phyloP scores from a whole-genome alignment of 2,329 filamentous ascomycete genomes.

The Cladophialophora immunda region DNA sequence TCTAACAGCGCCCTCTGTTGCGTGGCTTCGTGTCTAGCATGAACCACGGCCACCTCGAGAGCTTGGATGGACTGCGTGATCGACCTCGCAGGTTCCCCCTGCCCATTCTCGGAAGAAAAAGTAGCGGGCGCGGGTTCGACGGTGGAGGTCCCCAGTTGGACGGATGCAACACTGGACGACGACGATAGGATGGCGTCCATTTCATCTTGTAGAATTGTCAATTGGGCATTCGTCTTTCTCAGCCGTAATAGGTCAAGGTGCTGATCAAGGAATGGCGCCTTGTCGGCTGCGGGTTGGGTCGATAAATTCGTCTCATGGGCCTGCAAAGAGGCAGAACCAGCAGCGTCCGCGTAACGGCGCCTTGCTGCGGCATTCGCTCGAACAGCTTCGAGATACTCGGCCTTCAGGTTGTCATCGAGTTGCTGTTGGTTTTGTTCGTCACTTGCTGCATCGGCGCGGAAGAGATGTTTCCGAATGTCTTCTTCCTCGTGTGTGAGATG shows the following conservation, averaged over 20 bases:
- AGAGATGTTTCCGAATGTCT: not conserved
- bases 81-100: not conserved
- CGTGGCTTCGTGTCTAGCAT: conserved; percentile 32
- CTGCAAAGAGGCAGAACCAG: not conserved
- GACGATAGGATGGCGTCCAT: conserved; percentile 16
- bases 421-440: not conserved
- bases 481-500: not conserved
- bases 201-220: conserved; percentile 26
- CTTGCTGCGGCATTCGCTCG: conserved; percentile 27
- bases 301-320: not conserved
- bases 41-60: conserved; percentile 38
- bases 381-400: conserved; percentile 36
- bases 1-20: conserved; percentile 23
- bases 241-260: conserved; percentile 25
- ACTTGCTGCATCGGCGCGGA: not conserved
- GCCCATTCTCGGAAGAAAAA: not conserved
- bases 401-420: conserved; percentile 1
- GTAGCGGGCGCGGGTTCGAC: not conserved
- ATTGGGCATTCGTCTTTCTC: conserved; percentile 20
- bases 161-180: not conserved
- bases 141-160: not conserved
- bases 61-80: conserved; percentile 20
- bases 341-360: conserved; percentile 11
- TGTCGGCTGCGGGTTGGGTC: not conserved
- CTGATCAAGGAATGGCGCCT: conserved; percentile 9